Base-by-base conservation (phyloP, 805 yeast genomes). In the Myxozyma nipponensis region DNA sequence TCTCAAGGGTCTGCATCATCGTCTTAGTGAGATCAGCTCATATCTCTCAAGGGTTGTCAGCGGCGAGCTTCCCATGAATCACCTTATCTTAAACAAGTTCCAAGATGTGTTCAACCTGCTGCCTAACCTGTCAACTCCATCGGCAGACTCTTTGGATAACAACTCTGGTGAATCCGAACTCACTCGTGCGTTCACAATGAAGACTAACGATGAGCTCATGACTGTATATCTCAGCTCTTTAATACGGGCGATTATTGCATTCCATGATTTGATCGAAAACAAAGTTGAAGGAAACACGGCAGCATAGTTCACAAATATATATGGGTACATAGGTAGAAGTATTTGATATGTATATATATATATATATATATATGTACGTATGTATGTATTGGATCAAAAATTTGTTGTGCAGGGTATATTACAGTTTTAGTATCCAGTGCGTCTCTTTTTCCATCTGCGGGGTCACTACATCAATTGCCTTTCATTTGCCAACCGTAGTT, bases 131-230 rank as follows among this genome's bases (percentile, higher is more conserved):
- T 60, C 69, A 25, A 61, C 69, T 5, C 66, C 67, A 1, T 49
- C 66, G 0, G 60, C 64, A 13, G 59, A 36, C 17, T 56, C 56
- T 10, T 37, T 47, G 23, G 51, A 42, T 39, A 46, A 39, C 19
- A 50, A 39, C 10, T 15, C 26, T 19, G 46, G 51, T 35, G 63
- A 71, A 18, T 78, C 75, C 58, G 82, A 81, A 28, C 73, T 93
- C 56, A 75, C 84, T 19, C 77, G 83, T 46, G 95, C 98, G 1
- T 84, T 91, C 66, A 89, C 95, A 1, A 77, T 86, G 39, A 93
- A 91, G 71, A 88, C 98, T 2, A 95, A 93, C 65, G 99, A 93
- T 66, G 95, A 93, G 69, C 75, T 95, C 61, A 91, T 95, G 98
- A 78, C 88, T 64, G 81, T 93, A 23, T 95, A 95, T 67, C 81